Conservation (phyloP, 2,329 filamentous ascomycete species). For the Clonostachys byssicola region DNA sequence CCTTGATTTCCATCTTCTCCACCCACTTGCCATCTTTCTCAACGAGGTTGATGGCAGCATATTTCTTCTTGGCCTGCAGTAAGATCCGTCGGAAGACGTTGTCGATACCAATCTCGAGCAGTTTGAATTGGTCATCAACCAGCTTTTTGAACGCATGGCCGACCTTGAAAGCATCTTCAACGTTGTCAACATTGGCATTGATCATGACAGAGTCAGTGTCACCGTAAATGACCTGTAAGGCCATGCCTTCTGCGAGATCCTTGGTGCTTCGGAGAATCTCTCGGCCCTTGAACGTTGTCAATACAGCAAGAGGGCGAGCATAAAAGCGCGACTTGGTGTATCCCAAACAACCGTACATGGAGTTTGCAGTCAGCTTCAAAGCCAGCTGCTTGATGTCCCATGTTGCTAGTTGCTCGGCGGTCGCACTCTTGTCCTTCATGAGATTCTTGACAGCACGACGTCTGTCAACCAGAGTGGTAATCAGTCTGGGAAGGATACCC, state of each 20-base stretch:
- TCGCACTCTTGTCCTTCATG: constrained; percentile 92
- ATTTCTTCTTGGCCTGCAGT: constrained; percentile 98
- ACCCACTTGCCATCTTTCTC: constrained; percentile 85
- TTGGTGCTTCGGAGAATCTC: constrained; percentile 97
- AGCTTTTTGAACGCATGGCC: constrained; percentile 92
- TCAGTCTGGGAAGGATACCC: constrained; percentile 85
- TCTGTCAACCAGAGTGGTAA: constrained; percentile 84
- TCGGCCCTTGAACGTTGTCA: constrained; percentile 95
- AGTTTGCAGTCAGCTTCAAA: constrained; percentile 95
- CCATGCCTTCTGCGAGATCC: constrained; percentile 85
- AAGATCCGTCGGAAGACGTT: constrained; percentile 93
- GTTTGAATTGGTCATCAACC: constrained; percentile 88
- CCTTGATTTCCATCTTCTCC: constrained; percentile 96
- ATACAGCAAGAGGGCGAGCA: constrained; percentile 86
- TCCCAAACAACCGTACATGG: constrained; percentile 98
- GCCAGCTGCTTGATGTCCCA: constrained; percentile 99
- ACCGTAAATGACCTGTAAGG: constrained; percentile 94
- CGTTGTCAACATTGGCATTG: constrained; percentile 94
- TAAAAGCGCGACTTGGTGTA: constrained; percentile 98
- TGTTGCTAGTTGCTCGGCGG: constrained; percentile 79
- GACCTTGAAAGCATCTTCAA: constrained; percentile 84
- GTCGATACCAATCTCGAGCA: constrained; percentile 97
- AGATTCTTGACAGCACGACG: constrained; percentile 90
- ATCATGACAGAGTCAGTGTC: constrained; percentile 99
- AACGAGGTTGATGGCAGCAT: constrained; percentile 91